Percentiles rank a stretch among this genome's conserved stretches.
These are phyloP conservation scores for Coix lacrymajobi DNA, from an alignment of 176 grass and related monocot species.

Conservation along the genomic window DNA sequence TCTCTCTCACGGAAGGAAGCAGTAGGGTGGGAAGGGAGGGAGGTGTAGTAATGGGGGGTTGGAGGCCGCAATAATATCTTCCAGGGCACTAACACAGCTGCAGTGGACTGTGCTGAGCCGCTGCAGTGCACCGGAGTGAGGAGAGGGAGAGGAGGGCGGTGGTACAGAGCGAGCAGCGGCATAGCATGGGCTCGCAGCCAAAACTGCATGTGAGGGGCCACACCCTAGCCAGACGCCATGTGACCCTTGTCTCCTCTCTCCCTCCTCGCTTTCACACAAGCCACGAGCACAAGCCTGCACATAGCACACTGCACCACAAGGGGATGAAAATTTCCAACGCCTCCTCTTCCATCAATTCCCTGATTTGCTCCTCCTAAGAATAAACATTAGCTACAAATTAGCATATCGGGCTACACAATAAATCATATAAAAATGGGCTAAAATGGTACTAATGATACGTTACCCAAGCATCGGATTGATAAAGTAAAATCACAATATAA, in stretches of 20 bases:
- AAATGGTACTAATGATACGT: too few species aligned
- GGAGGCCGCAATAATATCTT: neutral
- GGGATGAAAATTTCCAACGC: neutral
- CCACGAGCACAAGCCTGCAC: constrained; percentile 4
- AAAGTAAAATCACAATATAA: too few species aligned
- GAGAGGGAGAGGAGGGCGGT: neutral
- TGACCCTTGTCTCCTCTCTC: constrained; percentile 15
- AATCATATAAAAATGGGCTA: too few species aligned
- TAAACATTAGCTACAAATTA: neutral
- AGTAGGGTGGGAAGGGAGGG: too few species aligned
- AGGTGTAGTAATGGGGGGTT: neutral
- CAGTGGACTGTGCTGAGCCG: neutral
- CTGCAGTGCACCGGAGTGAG: neutral
- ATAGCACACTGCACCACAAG: neutral
- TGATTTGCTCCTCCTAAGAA: neutral
- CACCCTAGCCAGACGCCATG: neutral
- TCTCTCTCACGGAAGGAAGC: neutral
- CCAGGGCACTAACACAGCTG: neutral
- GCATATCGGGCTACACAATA: neutral
- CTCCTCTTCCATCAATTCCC: neutral
- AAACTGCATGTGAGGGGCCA: neutral
- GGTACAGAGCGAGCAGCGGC: neutral
- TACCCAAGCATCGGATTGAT: too few species aligned
- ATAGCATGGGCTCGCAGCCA: neutral
- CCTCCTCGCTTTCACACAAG: neutral